Conservation (phyloP, 176 grass and related monocot species). For the Triticum dicoccoides region DNA sequence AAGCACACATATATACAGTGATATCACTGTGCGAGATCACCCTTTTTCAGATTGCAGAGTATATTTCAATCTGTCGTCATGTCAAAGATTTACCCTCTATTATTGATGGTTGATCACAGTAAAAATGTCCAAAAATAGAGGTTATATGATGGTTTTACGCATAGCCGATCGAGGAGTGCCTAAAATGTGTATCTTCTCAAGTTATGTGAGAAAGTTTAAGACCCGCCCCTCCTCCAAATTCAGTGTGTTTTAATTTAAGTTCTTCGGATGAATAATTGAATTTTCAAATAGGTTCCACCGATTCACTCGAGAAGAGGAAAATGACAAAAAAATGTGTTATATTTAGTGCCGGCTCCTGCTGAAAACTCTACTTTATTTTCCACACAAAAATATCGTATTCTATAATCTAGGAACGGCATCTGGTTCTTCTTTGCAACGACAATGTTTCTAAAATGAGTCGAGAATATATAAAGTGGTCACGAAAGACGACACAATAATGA, state of each 20-base stretch:
- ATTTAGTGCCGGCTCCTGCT: too few relatives aligned
- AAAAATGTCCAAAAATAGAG: conserved; percentile 9
- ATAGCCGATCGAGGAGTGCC: not conserved
- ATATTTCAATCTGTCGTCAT: conserved; percentile 33
- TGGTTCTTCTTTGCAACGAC: not conserved
- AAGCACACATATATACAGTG: not conserved
- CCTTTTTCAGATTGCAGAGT: not conserved
- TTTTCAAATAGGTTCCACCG: not conserved
- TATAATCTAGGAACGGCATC: not conserved
- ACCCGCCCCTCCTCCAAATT: not conserved
- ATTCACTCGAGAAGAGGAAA: not conserved
- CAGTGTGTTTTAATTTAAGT: not conserved
- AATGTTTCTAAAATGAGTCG: not conserved
- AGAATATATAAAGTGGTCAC: accelerated
- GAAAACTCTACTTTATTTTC: not conserved
- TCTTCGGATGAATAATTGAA: not conserved
- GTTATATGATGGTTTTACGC: conserved; percentile 21
- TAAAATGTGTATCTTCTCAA: not conserved
- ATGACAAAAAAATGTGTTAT: not conserved
- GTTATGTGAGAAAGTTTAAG: not conserved
- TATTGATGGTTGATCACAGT: not conserved
- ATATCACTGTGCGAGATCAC: not conserved
- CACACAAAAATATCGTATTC: not conserved
- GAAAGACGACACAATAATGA: not conserved
- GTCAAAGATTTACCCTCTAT: conserved; percentile 3